Conservation (phyloP, 345 rosid genomes). For the Geranium rotundifolium region DNA sequence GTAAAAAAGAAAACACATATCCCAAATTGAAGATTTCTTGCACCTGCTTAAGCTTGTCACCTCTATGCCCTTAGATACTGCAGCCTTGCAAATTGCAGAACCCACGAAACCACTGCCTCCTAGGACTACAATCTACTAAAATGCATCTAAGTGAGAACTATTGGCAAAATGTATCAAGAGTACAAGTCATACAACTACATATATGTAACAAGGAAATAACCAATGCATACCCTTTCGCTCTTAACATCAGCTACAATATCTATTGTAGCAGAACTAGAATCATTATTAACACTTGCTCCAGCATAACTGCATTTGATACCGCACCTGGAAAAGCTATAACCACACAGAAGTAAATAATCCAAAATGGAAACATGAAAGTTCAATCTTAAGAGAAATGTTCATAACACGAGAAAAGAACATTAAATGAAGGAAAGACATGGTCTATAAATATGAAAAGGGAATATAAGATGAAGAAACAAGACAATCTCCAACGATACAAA, state of each 20-base stretch:
- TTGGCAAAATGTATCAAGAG: no score
- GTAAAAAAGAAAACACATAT: background rate
- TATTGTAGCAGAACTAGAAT: conserved; percentile 37
- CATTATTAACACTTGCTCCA: conserved; percentile 34
- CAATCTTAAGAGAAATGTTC: no score
- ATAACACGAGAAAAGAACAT: background rate
- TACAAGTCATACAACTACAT: no score
- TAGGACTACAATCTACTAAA: conserved; percentile 67
- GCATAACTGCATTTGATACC: conserved; percentile 53
- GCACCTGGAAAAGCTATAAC: conserved; percentile 42
- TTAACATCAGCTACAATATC: conserved; percentile 71
- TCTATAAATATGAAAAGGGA: no score
- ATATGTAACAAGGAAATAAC: no score
- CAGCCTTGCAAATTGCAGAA: conserved; percentile 88
- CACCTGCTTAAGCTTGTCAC: conserved; percentile 88
- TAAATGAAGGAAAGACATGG: no score
- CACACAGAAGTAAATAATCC: background rate
- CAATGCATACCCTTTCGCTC: conserved; percentile 52
- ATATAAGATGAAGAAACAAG: no score
- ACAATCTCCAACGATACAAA: no score
- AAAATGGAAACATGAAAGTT: background rate
- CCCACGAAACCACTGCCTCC: conserved; percentile 94
- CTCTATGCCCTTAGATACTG: conserved; percentile 73
- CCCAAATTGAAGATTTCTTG: background rate
- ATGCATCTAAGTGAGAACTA: conserved; percentile 11